Evolutionary conservation across 768 basidiomycete species (phyloP).

Genomic region (Amyloporia xantha): DNA sequence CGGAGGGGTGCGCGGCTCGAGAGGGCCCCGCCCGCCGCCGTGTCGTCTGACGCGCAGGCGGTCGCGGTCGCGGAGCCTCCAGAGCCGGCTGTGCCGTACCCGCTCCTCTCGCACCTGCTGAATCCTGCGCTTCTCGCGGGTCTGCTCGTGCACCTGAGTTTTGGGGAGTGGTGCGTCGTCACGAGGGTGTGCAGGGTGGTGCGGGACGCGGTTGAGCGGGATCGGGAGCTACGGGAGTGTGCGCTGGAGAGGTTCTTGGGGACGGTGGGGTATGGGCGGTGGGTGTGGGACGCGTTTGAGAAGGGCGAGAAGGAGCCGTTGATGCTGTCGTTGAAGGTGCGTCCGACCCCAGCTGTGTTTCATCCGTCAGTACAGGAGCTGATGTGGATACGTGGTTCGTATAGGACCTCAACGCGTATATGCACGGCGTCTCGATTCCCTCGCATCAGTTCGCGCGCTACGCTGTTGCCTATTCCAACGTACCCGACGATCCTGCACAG

Average conservation of each 20-base stretch:
- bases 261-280: slow-evolving; percentile 67
- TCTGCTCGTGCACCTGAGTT: slow-evolving; percentile 59
- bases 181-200: slow-evolving; percentile 48
- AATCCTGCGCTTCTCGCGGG: slow-evolving; percentile 44
- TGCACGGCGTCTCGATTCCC: slow-evolving; percentile 73
- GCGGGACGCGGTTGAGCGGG: slow-evolving; percentile 41
- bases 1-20: slow-evolving; percentile 35
- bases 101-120: slow-evolving; percentile 50
- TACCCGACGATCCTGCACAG: slow-evolving; percentile 33
- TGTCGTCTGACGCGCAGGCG: slow-evolving; percentile 15
- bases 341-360: slow-evolving; percentile 16
- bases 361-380: too few species aligned
- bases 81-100: slow-evolving; percentile 28
- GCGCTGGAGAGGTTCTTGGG: slow-evolving; percentile 63
- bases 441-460: slow-evolving; percentile 63
- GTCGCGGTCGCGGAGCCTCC: neutral
- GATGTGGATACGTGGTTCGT: slow-evolving; percentile 10
- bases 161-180: slow-evolving; percentile 64
- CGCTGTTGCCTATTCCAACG: slow-evolving; percentile 51
- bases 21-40: slow-evolving; percentile 29
- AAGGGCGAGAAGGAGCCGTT: slow-evolving; percentile 44
- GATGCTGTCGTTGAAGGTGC: slow-evolving; percentile 52
- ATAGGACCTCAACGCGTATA: slow-evolving; percentile 79
- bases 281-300: slow-evolving; percentile 38
- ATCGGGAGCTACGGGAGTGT: slow-evolving; percentile 47